phyloP scores from a whole-genome alignment of 139 green algal species.

The Coelastrella sp. region DNA sequence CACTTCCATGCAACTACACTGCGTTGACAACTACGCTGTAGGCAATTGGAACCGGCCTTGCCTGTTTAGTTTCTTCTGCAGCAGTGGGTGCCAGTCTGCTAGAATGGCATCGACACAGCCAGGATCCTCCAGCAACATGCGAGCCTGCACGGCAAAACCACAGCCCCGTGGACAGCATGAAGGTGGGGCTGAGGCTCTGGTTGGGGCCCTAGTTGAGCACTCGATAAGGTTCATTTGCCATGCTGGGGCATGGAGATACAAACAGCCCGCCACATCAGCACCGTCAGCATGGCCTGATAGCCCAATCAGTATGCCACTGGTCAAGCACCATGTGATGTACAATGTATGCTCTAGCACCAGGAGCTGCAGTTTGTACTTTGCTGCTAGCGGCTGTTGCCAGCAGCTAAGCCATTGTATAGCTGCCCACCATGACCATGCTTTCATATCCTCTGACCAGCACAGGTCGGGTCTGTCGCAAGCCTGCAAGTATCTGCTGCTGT shows the following conservation, averaged over 20 bases:
- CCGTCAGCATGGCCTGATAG: too few relatives aligned
- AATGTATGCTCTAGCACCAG: too few relatives aligned
- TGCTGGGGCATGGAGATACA: too few relatives aligned
- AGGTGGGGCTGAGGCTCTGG: too few relatives aligned
- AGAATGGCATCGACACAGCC: conserved; percentile 56
- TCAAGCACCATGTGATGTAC: too few relatives aligned
- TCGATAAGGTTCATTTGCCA: too few relatives aligned
- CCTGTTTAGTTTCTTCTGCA: conserved; percentile 54
- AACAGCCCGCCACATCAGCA: too few relatives aligned
- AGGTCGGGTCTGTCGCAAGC: conserved; percentile 60
- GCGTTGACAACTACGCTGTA: too few relatives aligned
- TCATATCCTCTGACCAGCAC: conserved; percentile 77
- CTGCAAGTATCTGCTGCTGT: conserved; percentile 46
- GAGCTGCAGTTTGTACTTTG: too few relatives aligned
- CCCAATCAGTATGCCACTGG: too few relatives aligned
- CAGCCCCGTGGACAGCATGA: not conserved
- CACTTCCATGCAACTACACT: too few relatives aligned
- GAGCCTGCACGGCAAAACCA: conserved; percentile 47
- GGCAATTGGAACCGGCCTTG: not conserved
- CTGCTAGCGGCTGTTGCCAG: not conserved
- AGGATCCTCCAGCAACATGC: conserved; percentile 69
- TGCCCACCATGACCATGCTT: conserved; percentile 65
- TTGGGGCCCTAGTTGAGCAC: too few relatives aligned
- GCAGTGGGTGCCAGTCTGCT: conserved; percentile 61
- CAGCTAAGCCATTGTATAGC: not conserved